These are phyloP conservation scores for Hypoxylon intermedium DNA, from an alignment of 495 filamentous ascomycete species.

Conservation along the genomic window DNA sequence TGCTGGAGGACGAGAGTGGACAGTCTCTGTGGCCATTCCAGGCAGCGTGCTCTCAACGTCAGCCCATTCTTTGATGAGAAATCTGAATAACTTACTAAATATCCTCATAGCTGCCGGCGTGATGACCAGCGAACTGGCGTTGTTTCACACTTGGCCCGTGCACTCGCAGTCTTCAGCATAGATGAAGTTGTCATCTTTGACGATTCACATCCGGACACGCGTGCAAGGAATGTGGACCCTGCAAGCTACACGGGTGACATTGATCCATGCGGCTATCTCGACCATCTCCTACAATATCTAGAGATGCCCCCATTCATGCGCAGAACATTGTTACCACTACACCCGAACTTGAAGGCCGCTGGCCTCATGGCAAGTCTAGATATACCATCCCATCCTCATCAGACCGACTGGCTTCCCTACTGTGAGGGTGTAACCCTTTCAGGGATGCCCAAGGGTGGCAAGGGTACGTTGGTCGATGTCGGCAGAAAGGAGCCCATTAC, in stretches of 20 bases:
- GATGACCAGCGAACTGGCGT: constrained; percentile 70
- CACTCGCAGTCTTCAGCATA: constrained; percentile 74
- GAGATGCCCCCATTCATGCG: constrained; percentile 79
- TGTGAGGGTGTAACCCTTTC: constrained; percentile 71
- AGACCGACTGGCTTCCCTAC: constrained; percentile 71
- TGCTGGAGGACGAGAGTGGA: constrained; percentile 52
- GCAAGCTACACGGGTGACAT: constrained; percentile 66
- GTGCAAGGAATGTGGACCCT: constrained; percentile 49
- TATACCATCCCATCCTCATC: constrained; percentile 76
- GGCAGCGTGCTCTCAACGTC: constrained; percentile 59
- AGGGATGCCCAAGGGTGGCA: constrained; percentile 42
- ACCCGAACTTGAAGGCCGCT: constrained; percentile 69
- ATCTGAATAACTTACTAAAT: constrained; percentile 9
- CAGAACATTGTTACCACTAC: constrained; percentile 69
- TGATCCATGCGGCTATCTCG: constrained; percentile 73
- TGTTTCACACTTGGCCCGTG: constrained; percentile 73
- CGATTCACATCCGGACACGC: constrained; percentile 57
- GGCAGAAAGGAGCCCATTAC: constrained; percentile 62
- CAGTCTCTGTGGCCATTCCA: constrained; percentile 56
- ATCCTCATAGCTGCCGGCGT: constrained; percentile 54
- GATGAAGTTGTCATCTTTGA: constrained; percentile 81
- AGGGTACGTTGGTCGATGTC: constrained; percentile 64
- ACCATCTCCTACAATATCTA: constrained; percentile 74
- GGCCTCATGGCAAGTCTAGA: constrained; percentile 73
- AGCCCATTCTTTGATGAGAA: constrained; percentile 8